Evolutionary conservation across 2,329 filamentous ascomycete species (phyloP).

Genomic region (Alternaria arborescens): DNA sequence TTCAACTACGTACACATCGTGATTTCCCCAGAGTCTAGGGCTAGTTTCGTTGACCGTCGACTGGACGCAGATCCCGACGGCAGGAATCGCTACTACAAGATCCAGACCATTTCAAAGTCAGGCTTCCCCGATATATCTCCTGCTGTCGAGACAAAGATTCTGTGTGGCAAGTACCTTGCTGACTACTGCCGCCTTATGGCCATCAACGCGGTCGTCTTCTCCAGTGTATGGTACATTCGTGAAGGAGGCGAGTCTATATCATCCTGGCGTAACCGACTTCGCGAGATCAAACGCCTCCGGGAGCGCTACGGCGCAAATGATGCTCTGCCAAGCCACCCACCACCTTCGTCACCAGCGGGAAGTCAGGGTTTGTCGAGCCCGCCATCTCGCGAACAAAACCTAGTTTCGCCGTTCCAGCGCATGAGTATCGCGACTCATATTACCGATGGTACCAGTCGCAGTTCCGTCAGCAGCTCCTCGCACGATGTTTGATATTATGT

Average conservation of each 20-base stretch:
- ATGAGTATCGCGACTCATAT: slow-evolving; percentile 48
- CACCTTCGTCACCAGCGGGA: slow-evolving; percentile 34
- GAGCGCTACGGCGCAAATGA: slow-evolving; percentile 59
- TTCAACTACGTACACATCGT: slow-evolving; percentile 99
- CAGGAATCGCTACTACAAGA: slow-evolving; percentile 75
- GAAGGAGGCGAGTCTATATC: slow-evolving; percentile 84
- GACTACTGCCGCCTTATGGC: slow-evolving; percentile 87
- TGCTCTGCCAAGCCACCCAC: slow-evolving; percentile 18
- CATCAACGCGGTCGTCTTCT: slow-evolving; percentile 93
- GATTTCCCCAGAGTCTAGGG: slow-evolving; percentile 84
- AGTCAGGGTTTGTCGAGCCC: slow-evolving; percentile 38
- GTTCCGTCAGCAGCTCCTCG: slow-evolving; percentile 48
- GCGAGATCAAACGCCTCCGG: slow-evolving; percentile 82
- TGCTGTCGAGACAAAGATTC: slow-evolving; percentile 86
- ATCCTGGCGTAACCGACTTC: slow-evolving; percentile 86
- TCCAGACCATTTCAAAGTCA: slow-evolving; percentile 86
- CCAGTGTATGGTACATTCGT: slow-evolving; percentile 83
- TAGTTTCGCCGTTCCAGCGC: slow-evolving; percentile 43
- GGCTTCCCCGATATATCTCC: slow-evolving; percentile 93
- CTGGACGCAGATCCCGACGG: slow-evolving; percentile 54
- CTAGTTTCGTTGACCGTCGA: slow-evolving; percentile 71
- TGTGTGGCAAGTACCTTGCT: slow-evolving; percentile 82
- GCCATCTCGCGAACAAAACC: slow-evolving; percentile 39
- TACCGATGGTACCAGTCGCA: slow-evolving; percentile 49
- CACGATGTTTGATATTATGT: slow-evolving; percentile 34